A percentile compares a stretch with the other conserved stretches of the same genome.
Evolutionary conservation across 148 eudicot genomes (phyloP).

Genomic region (Cornus controversa): DNA sequence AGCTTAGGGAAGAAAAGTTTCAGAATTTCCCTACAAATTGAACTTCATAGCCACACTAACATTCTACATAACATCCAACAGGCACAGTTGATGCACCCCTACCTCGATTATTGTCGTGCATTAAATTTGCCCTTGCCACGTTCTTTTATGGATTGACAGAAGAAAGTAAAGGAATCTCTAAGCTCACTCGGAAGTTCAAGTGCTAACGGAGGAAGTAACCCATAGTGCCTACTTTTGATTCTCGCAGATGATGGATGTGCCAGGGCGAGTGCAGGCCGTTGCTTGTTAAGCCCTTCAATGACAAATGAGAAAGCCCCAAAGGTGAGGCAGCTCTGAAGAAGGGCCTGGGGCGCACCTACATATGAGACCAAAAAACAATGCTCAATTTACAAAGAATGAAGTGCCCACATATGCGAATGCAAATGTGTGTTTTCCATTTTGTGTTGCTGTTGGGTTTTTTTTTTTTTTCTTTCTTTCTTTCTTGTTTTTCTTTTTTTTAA

Average conservation of each 20-base stretch:
- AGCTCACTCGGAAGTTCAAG: slow-evolving; percentile 63
- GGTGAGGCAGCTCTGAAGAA: slow-evolving; percentile 77
- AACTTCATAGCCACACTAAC: background rate
- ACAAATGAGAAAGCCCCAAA: slow-evolving; percentile 83
- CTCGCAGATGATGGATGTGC: slow-evolving; percentile 43
- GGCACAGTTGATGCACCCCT: background rate
- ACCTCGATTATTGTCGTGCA: slow-evolving; percentile 8
- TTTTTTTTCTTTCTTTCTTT: background rate
- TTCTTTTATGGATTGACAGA: slow-evolving; percentile 49
- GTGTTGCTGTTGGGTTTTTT: background rate
- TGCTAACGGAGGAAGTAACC: slow-evolving; percentile 55
- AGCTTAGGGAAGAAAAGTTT: background rate
- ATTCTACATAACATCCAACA: background rate
- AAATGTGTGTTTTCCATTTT: background rate
- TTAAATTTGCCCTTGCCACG: slow-evolving; percentile 14
- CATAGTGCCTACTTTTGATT: slow-evolving; percentile 20
- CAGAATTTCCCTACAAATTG: background rate
- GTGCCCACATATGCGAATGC: background rate
- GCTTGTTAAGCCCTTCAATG: slow-evolving; percentile 75
- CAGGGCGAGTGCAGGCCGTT: slow-evolving; percentile 78
- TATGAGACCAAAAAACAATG: background rate
- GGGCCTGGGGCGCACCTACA: slow-evolving; percentile 83
- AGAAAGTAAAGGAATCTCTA: slow-evolving; percentile 53
- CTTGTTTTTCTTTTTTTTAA: no score
- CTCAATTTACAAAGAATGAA: slow-evolving; percentile 2